These are phyloP conservation scores for Trifolium subterraneum DNA, from an alignment of 306 rosid genomes.

Conservation along the genomic window DNA sequence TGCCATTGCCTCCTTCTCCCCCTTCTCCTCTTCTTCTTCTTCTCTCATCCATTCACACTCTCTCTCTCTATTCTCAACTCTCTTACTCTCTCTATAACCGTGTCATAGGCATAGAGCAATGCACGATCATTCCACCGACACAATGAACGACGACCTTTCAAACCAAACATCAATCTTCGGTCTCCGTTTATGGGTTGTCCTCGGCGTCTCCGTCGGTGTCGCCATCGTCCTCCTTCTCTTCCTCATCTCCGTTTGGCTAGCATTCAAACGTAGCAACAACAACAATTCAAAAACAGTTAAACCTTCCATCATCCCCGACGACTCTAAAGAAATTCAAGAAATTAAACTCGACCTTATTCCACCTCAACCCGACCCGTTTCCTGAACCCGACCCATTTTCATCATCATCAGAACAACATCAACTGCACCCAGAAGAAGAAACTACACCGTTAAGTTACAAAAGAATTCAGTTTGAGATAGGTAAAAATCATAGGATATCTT, in stretches of 20 bases:
- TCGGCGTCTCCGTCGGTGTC: slow-evolving; percentile 74
- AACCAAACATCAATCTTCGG: slow-evolving; percentile 83
- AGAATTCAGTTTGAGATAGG: slow-evolving; percentile 80
- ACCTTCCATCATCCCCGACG: slow-evolving; percentile 68
- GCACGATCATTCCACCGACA: not conserved
- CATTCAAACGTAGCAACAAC: slow-evolving; percentile 53
- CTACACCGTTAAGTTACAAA: slow-evolving; percentile 43
- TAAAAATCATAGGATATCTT: slow-evolving; percentile 73
- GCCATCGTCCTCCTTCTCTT: slow-evolving; percentile 74
- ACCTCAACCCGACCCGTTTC: slow-evolving; percentile 47
- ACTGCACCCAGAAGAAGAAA: slow-evolving; percentile 66
- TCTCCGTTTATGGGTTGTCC: slow-evolving; percentile 68
- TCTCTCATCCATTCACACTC: not conserved
- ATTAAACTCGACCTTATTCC: slow-evolving; percentile 53
- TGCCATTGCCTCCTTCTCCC: slow-evolving; percentile 47
- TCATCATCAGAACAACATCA: slow-evolving; percentile 44
- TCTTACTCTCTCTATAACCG: not conserved
- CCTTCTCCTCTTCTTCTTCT: not conserved
- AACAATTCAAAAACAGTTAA: slow-evolving; percentile 40
- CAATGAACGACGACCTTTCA: slow-evolving; percentile 78
- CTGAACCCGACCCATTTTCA: slow-evolving; percentile 58
- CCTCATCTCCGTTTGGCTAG: slow-evolving; percentile 69
- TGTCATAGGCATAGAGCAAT: not conserved
- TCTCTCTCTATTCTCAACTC: not conserved
- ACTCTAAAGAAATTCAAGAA: slow-evolving; percentile 82